phyloP scores from a whole-genome alignment of 176 grass and related monocot genomes.

The Triticum turgidum region DNA sequence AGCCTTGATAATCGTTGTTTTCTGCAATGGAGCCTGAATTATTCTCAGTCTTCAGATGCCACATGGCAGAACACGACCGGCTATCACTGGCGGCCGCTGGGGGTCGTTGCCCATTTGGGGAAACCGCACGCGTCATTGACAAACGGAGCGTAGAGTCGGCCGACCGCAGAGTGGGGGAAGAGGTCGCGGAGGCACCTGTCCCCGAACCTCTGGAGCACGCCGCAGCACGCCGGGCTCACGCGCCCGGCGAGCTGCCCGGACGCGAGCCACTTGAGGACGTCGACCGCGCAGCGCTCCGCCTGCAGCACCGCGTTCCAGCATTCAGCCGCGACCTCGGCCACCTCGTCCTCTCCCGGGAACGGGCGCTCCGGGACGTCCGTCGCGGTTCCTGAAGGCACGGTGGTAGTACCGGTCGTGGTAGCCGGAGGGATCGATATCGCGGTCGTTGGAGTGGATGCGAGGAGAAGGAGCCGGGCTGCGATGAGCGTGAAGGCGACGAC shows the following conservation, averaged over 20 bases:
- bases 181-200: slow-evolving; percentile 12
- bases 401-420: not conserved
- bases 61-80: not conserved
- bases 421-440: not conserved
- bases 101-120: not conserved
- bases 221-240: slow-evolving; percentile 15
- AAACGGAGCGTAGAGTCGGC: not conserved
- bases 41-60: not conserved
- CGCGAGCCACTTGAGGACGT: slow-evolving; percentile 11
- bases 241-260: not conserved
- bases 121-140: slow-evolving; percentile 14
- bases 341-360: not conserved
- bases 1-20: too few species aligned
- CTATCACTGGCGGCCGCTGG: not conserved
- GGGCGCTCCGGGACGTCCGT: not conserved
- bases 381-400: not conserved
- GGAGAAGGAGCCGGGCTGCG: not conserved
- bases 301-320: slow-evolving; percentile 11
- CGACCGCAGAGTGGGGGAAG: slow-evolving; percentile 10
- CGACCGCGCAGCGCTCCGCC: not conserved
- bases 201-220: not conserved
- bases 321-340: not conserved
- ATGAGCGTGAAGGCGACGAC: not conserved
- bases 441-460: not conserved
- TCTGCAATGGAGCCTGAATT: not conserved